phyloP scores from a whole-genome alignment of 2,329 filamentous ascomycete genomes.

The Neonectria faginata region DNA sequence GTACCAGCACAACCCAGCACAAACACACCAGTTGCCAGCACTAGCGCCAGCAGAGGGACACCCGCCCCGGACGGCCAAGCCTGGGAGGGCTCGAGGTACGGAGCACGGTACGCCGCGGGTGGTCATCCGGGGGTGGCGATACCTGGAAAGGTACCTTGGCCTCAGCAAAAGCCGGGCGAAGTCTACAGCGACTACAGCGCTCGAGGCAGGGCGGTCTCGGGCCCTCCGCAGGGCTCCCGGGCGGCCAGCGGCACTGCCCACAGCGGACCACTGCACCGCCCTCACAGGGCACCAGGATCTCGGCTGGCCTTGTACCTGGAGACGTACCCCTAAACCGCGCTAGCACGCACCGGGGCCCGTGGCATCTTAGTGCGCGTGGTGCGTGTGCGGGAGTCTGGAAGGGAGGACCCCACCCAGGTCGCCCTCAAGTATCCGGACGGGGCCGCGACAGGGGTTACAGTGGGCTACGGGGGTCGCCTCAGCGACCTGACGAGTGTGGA shows the following conservation, averaged over 20 bases:
- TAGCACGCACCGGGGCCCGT: conserved; percentile 43
- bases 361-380: conserved; percentile 32
- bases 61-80: conserved; percentile 36
- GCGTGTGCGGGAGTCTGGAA: conserved; percentile 30
- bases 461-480: conserved; percentile 13
- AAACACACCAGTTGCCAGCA: conserved; percentile 25
- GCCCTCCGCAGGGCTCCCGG: conserved; percentile 24
- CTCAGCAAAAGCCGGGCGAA: conserved; percentile 2
- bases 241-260: conserved; percentile 21
- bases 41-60: conserved; percentile 32
- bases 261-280: conserved; percentile 24
- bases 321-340: conserved; percentile 25
- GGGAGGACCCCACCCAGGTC: conserved; percentile 32
- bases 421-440: conserved; percentile 21
- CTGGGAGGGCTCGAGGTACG: conserved; percentile 27
- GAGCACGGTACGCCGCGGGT: conserved; percentile 38
- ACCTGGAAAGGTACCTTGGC: conserved; percentile 29
- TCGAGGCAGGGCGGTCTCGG: conserved; percentile 17
- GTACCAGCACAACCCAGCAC: conserved; percentile 26
- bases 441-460: conserved; percentile 15
- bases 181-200: conserved; percentile 22
- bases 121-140: conserved; percentile 33
- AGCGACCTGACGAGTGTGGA: conserved; percentile 8
- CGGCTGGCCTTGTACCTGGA: conserved; percentile 19
- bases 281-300: conserved; percentile 12